Conservation (phyloP, 192 early-diverging fungal species). For the Backusella liffmaniae region DNA sequence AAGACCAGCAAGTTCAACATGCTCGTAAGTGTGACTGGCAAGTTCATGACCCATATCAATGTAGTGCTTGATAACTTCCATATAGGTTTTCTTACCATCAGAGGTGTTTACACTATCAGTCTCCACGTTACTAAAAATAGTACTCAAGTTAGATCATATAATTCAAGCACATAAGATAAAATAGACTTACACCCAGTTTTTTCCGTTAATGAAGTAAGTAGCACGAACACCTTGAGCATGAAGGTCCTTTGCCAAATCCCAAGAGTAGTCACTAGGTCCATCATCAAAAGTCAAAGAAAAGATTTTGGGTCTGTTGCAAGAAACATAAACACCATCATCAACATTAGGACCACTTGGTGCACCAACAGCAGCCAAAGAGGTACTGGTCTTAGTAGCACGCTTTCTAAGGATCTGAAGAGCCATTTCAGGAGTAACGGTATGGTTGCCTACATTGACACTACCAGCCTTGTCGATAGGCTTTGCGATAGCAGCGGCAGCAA, state of each 20-base stretch:
- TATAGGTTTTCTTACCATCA: slow-evolving; percentile 15
- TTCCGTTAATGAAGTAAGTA: slow-evolving; percentile 71
- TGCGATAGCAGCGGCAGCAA: background rate
- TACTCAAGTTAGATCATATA: background rate
- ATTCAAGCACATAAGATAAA: background rate
- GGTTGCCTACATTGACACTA: background rate
- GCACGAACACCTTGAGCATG: slow-evolving; percentile 30
- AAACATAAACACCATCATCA: background rate
- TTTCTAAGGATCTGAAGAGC: background rate
- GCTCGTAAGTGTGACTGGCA: slow-evolving; percentile 30
- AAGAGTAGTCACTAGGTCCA: slow-evolving; percentile 30
- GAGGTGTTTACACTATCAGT: slow-evolving; percentile 17
- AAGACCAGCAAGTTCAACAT: slow-evolving; percentile 16
- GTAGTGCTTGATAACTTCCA: slow-evolving; percentile 18
- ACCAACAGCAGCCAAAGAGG: background rate
- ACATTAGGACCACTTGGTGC: background rate
- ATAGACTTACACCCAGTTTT: slow-evolving; percentile 46
- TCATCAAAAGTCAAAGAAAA: slow-evolving; percentile 67
- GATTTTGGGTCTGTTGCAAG: slow-evolving; percentile 17
- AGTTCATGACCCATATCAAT: slow-evolving; percentile 26
- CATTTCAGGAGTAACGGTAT: background rate
- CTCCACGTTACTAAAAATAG: slow-evolving; percentile 1
- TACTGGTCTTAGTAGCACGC: background rate
- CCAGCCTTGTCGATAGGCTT: background rate
- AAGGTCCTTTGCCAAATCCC: slow-evolving; percentile 23